These are phyloP conservation scores for Fusarium floridanum DNA, from an alignment of 2,329 filamentous ascomycete species.

Conservation along the genomic window DNA sequence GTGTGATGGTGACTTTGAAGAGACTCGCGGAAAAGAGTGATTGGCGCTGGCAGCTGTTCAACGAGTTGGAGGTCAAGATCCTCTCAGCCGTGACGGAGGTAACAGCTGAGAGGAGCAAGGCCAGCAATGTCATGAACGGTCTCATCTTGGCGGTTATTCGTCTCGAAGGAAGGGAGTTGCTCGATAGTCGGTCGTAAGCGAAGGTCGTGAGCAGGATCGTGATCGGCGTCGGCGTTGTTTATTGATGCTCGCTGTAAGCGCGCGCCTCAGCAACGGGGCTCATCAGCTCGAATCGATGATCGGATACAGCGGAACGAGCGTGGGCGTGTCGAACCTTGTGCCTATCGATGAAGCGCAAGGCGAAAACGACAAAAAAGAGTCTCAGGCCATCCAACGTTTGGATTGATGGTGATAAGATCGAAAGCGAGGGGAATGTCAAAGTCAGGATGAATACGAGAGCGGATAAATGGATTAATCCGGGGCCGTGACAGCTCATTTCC, in stretches of 20 bases:
- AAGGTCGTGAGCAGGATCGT: neutral
- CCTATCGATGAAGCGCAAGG: slow-evolving; percentile 3
- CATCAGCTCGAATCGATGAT: slow-evolving; percentile 1
- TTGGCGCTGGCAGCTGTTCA: slow-evolving; percentile 86
- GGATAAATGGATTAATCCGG: neutral
- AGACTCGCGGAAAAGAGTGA: slow-evolving; percentile 88
- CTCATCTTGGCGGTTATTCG: slow-evolving; percentile 21
- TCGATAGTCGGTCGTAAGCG: neutral
- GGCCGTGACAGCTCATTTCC: slow-evolving; percentile 1
- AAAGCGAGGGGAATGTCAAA: neutral
- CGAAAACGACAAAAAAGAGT: neutral
- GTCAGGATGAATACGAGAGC: neutral
- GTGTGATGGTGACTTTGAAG: slow-evolving; percentile 87
- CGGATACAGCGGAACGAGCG: neutral
- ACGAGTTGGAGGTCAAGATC: slow-evolving; percentile 83
- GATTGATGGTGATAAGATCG: slow-evolving; percentile 1
- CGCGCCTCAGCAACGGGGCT: neutral
- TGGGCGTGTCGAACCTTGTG: neutral
- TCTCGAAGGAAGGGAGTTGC: neutral
- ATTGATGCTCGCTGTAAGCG: neutral
- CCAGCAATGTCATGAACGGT: slow-evolving; percentile 14
- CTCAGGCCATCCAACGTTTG: neutral
- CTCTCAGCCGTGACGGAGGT: slow-evolving; percentile 63
- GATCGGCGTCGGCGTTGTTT: neutral
- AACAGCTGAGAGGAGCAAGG: slow-evolving; percentile 27